A percentile compares a stretch with the other conserved stretches of the same genome.
These are phyloP conservation scores for Leccinellum luteum DNA, from an alignment of 768 basidiomycete genomes.

Conservation along the genomic window DNA sequence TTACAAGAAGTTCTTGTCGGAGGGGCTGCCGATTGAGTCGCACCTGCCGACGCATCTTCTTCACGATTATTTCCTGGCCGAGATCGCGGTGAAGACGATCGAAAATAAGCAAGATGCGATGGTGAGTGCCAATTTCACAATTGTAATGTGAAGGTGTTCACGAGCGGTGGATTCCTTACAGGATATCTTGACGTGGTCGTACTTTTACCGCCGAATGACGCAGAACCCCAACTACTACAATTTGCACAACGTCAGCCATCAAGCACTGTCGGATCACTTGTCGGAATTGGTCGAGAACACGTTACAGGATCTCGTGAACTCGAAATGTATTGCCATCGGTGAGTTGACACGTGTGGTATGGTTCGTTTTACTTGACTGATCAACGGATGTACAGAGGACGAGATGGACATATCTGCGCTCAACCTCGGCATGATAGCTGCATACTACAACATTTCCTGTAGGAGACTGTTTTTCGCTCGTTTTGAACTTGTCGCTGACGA, in stretches of 20 bases:
- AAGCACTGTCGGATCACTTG: conserved; percentile 92
- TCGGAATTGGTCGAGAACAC: conserved; percentile 96
- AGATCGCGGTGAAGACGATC: conserved; percentile 97
- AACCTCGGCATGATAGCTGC: conserved; percentile 99
- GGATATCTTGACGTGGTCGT: conserved; percentile 99
- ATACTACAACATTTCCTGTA: conserved; percentile 91
- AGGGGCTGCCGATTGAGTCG: conserved; percentile 97
- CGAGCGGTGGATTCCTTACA: conserved; percentile 26
- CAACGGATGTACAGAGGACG: conserved; percentile 55
- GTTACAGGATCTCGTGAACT: conserved; percentile 84
- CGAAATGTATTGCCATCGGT: conserved; percentile 94
- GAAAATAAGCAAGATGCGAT: conserved; percentile 99
- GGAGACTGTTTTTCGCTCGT: conserved; percentile 26
- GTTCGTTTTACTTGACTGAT: background rate
- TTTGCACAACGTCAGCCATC: conserved; percentile 91
- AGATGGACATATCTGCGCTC: conserved; percentile 88
- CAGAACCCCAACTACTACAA: conserved; percentile 98
- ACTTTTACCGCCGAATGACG: conserved; percentile 95
- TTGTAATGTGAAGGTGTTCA: background rate
- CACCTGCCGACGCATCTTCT: conserved; percentile 86
- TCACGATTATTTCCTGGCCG: conserved; percentile 97
- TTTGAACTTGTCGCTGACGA: background rate
- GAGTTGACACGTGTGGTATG: conserved; percentile 16
- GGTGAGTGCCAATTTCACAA: conserved; percentile 41
- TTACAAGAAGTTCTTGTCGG: conserved; percentile 96